Percentiles rank a stretch among this genome's conserved stretches.
Evolutionary conservation across 805 yeast genomes (phyloP).

Genomic region (Suhomyces canberraensis): DNA sequence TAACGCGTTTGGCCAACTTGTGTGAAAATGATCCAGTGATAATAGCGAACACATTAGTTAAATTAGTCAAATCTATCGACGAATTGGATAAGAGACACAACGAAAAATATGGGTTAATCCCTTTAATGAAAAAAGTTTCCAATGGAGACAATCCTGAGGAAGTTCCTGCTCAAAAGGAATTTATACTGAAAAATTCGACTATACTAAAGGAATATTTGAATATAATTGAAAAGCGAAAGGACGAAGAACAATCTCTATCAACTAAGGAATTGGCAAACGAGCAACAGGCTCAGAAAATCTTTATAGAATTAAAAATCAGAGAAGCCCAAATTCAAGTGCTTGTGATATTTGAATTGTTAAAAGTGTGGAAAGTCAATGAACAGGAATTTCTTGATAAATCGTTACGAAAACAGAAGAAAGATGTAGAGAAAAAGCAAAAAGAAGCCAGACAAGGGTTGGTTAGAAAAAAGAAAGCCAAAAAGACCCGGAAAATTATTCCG

Average conservation of each 20-base stretch:
- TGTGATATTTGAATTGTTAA: constrained; percentile 44
- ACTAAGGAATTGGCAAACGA: constrained; percentile 7
- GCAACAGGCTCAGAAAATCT: constrained; percentile 24
- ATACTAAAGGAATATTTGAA: constrained; percentile 15
- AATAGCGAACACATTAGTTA: constrained; percentile 22
- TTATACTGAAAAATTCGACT: constrained; percentile 16
- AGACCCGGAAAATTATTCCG: constrained; percentile 31
- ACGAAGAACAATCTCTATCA: neutral
- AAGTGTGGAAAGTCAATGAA: constrained; percentile 33
- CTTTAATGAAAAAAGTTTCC: constrained; percentile 1
- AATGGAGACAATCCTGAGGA: constrained; percentile 2
- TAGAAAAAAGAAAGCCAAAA: constrained; percentile 15
- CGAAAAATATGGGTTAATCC: constrained; percentile 25
- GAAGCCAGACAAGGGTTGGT: constrained; percentile 20
- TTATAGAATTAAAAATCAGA: constrained; percentile 45
- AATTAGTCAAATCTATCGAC: constrained; percentile 32
- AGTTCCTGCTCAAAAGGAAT: constrained; percentile 18
- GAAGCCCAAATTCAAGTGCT: constrained; percentile 57
- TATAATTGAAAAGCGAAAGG: neutral
- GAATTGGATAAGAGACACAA: constrained; percentile 43
- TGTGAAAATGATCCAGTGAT: constrained; percentile 25
- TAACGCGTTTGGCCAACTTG: constrained; percentile 44
- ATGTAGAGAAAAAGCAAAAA: constrained; percentile 15
- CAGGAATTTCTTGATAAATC: constrained; percentile 25
- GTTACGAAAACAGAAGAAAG: constrained; percentile 29